phyloP scores from a whole-genome alignment of 768 basidiomycete genomes.

The Boletus rubescentipes region DNA sequence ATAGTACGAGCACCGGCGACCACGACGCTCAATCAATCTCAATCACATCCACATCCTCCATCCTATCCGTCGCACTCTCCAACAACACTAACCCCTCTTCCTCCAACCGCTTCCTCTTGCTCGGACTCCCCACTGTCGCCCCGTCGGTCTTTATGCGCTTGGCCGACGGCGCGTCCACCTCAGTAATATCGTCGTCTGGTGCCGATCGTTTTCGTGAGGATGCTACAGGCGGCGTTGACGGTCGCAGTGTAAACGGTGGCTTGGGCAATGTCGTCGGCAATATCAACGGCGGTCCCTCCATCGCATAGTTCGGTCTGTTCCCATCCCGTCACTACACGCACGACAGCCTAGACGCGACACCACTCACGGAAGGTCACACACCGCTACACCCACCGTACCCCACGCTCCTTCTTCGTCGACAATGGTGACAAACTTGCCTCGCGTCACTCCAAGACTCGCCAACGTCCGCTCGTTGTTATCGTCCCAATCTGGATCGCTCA shows the following conservation, averaged over 20 bases:
- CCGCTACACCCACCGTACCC: conserved; percentile 67
- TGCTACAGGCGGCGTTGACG: conserved; percentile 37
- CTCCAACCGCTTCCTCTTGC: conserved; percentile 64
- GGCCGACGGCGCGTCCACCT: conserved; percentile 50
- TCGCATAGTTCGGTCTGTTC: conserved; percentile 54
- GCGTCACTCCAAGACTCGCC: conserved; percentile 72
- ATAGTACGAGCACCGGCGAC: too few species aligned
- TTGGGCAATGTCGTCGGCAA: conserved; percentile 64
- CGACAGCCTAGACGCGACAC: background rate
- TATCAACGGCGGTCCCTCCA: conserved; percentile 53
- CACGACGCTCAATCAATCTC: conserved; percentile 57
- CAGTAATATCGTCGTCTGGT: conserved; percentile 55
- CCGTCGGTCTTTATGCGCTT: conserved; percentile 51
- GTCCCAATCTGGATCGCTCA: conserved; percentile 93
- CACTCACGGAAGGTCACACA: conserved; percentile 72
- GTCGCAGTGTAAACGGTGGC: conserved; percentile 47
- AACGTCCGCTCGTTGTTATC: conserved; percentile 83
- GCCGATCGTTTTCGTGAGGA: conserved; percentile 57
- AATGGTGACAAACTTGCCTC: conserved; percentile 86
- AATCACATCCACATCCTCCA: conserved; percentile 59
- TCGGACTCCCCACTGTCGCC: conserved; percentile 45
- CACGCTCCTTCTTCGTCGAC: conserved; percentile 84
- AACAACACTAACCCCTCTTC: conserved; percentile 74
- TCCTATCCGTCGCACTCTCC: conserved; percentile 52
- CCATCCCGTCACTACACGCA: background rate